Percentiles rank a stretch among this genome's conserved stretches.
These are phyloP conservation scores for Citrus maxima DNA, from an alignment of 345 rosid species.

Conservation along the genomic window DNA sequence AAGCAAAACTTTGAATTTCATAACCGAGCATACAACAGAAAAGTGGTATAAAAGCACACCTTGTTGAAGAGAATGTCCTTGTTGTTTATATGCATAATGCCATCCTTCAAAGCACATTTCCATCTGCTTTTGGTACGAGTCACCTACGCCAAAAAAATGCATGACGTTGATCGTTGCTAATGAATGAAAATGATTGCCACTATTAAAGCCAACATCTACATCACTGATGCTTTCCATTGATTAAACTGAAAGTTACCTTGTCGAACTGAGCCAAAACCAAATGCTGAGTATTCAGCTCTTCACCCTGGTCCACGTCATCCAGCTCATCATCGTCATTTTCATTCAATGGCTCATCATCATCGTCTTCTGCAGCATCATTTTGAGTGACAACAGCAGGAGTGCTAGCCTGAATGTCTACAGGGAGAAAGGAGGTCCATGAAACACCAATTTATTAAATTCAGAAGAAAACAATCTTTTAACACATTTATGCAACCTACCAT, in stretches of 20 bases:
- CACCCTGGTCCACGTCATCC: conserved; percentile 85
- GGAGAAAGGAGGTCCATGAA: conserved; percentile 9
- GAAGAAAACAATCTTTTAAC: neutral
- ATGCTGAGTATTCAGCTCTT: conserved; percentile 93
- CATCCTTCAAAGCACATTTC: conserved; percentile 96
- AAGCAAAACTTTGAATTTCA: neutral
- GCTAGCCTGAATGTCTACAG: conserved; percentile 67
- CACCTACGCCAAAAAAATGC: conserved; percentile 47
- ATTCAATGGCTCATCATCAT: conserved; percentile 82
- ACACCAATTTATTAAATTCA: neutral
- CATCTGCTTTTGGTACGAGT: conserved; percentile 94
- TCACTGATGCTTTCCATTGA: neutral
- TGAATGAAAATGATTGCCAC: neutral
- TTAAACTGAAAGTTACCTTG: conserved; percentile 48
- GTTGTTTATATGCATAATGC: conserved; percentile 94
- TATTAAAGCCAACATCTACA: neutral
- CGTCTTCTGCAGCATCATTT: conserved; percentile 62
- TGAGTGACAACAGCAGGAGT: conserved; percentile 59
- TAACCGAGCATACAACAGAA: neutral
- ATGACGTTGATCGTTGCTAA: neutral
- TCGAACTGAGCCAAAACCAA: conserved; percentile 96
- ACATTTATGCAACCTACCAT: conserved; percentile 41
- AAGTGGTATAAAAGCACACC: conserved; percentile 36
- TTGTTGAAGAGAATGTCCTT: conserved; percentile 94
- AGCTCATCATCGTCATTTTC: conserved; percentile 95